Evolutionary conservation across 2,329 filamentous ascomycete genomes (phyloP).

Genomic region (Metarhizium brunneum): DNA sequence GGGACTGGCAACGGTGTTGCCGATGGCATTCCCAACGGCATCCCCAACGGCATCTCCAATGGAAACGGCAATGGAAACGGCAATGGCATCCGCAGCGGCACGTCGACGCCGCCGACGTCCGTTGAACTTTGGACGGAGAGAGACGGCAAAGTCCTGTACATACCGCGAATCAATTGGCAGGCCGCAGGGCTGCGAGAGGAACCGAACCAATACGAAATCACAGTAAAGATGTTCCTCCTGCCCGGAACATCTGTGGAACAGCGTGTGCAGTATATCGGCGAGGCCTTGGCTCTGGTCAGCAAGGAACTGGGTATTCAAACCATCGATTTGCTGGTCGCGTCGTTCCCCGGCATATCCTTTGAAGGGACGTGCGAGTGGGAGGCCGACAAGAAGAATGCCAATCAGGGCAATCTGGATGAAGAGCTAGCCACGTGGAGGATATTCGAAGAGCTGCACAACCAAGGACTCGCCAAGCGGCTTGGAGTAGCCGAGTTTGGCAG

Average conservation of each 20-base stretch:
- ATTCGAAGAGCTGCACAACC: conserved; percentile 62
- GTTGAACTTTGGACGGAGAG: conserved; percentile 58
- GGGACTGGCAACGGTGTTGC: conserved; percentile 20
- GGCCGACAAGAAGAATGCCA: conserved; percentile 51
- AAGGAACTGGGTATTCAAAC: conserved; percentile 67
- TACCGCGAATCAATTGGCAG: conserved; percentile 69
- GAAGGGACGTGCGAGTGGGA: conserved; percentile 85
- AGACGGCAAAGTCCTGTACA: conserved; percentile 53
- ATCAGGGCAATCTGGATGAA: conserved; percentile 57
- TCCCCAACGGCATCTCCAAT: conserved; percentile 20
- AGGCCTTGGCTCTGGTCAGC: conserved; percentile 72
- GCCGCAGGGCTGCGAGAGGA: conserved; percentile 70
- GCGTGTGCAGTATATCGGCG: conserved; percentile 60
- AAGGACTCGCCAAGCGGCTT: conserved; percentile 64
- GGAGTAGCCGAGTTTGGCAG: conserved; percentile 89
- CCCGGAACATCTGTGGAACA: conserved; percentile 56
- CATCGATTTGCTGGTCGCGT: conserved; percentile 84
- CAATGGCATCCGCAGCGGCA: conserved; percentile 19
- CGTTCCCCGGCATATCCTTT: conserved; percentile 88
- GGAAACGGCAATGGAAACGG: conserved; percentile 25
- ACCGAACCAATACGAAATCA: conserved; percentile 80
- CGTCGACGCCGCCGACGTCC: conserved; percentile 16
- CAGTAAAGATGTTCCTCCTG: conserved; percentile 90
- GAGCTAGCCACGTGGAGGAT: conserved; percentile 60
- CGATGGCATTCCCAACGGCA: conserved; percentile 7